Evolutionary conservation across 148 eudicot species (phyloP), one percentile per base, ranked within the genome.

Genomic region (Cornus kousa): DNA sequence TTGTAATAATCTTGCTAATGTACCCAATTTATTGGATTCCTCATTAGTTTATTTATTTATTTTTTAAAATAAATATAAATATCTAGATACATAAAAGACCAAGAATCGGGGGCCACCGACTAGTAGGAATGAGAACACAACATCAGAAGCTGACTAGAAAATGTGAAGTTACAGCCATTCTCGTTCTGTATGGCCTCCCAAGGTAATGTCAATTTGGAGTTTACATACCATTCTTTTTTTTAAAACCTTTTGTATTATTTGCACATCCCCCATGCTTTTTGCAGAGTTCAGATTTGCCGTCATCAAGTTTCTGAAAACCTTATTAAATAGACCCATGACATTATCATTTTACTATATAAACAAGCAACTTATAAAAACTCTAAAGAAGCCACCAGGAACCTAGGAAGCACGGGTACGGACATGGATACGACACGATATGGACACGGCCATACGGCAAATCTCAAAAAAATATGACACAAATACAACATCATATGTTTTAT

Each of bases 111-210:
- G 93, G 93, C 53, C 90, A 88, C 76, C 88, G 88, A 75, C 85
- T 97, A n/a, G 80, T 91, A 59, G 97, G 99, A 85, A 89, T 97
- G 86, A 92, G 93, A 86, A 97, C 98, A 67, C 95, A 94, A 60
- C 95, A 86, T 50, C 98, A 94, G 33, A 97, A 85, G 87, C 88
- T 97, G 57, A 89, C 80, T 65, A 87, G 97, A 70, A 92, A 85
- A 85, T 94, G 98, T 87, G 99, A 94, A 83, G 99, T 97, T 71
- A 97, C 99, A 64, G 99, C 99, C 68, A 97, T 97, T 85, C 97
- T 97, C 64, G 98, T 97, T 73, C 85, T 97, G 74, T 97, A 91
- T 76, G 99, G 99, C 71, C 90, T 97, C 67, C 99, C 99, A 71
- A 94, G 99, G 99, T 93, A 90, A 86, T 69, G 67, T 39, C 37